These are phyloP conservation scores for Plantago coronopus DNA, from an alignment of 305 asterid genomes.

Conservation along the genomic window DNA sequence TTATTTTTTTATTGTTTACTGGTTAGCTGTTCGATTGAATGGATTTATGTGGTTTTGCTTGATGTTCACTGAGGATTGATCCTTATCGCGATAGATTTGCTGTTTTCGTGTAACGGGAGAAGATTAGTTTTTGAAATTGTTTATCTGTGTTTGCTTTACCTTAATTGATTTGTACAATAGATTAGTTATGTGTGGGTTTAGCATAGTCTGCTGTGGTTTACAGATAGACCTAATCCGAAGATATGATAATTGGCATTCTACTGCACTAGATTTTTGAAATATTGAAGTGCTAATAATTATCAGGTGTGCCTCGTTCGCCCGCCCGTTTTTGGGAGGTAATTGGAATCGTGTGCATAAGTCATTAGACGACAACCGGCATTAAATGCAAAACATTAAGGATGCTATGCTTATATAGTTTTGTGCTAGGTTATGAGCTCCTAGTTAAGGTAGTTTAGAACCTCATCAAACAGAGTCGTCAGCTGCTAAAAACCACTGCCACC, in stretches of 20 bases:
- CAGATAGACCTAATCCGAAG: too few relatives aligned
- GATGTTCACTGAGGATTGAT: neutral
- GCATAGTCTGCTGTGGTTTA: neutral
- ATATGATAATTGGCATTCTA: neutral
- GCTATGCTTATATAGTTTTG: too few relatives aligned
- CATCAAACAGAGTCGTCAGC: too few relatives aligned
- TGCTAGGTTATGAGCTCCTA: too few relatives aligned
- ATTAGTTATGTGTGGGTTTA: neutral
- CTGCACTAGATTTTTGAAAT: too few relatives aligned
- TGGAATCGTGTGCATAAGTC: neutral
- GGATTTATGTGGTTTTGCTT: neutral
- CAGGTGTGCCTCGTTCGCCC: too few relatives aligned
- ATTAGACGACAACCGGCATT: too few relatives aligned
- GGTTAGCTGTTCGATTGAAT: neutral
- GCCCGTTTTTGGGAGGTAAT: neutral
- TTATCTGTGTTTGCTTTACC: neutral
- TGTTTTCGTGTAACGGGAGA: constrained; percentile 6
- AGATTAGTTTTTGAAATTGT: neutral
- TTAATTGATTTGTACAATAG: neutral
- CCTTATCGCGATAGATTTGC: neutral
- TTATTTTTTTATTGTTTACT: neutral
- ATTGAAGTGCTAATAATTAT: neutral
- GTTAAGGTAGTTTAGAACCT: too few relatives aligned
- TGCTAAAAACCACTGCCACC: too few relatives aligned
- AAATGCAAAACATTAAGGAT: too few relatives aligned